Evolutionary conservation across 192 early-diverging fungal genomes (phyloP), one percentile per base, ranked within the genome.

Genomic region (Coemansia sp.): DNA sequence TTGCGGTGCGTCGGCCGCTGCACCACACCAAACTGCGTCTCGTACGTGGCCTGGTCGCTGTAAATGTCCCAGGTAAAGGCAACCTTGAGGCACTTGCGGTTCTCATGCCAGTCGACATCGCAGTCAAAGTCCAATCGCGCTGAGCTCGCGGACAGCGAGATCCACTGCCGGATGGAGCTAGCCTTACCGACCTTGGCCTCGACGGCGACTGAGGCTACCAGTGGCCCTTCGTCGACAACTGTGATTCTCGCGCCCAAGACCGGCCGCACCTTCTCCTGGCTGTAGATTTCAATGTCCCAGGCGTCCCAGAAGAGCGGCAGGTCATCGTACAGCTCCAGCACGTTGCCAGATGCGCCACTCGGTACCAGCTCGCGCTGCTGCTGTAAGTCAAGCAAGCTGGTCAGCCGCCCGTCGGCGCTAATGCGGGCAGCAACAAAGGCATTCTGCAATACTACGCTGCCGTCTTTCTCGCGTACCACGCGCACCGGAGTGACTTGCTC

Each of bases 1-100:
- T 98, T 99, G 86, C 88, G 95, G 55, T 98, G 97, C 20, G 98
- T 98, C 5, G 98, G 94, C 15, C 98, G 85, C 75, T 93, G 93
- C 15, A 98, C 82, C 20, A 89, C 90, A 10, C 97, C 97, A 85
- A 93, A 97, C 77, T 97, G 96, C 12, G 95, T 95, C 70, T 99
- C 97, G 74, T 97, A 99, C 0, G 96, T 99, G 38, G 93, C 94
- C 42, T 82, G 60, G 76, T 99, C 96, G 60, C 88, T 87, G 52
- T 72, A 57, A 38, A 99, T 91, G 73, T 97, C 91, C 85, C 95
- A 90, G 0, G 93, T 88, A 78, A 98, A 98, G 64, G 95, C 93
- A 3, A 94, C 93, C 90, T 98, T 98, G 68, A 98, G 82, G 57
- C 95, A 89, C 75, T 90, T 87, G 67, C 92, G 87, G 77, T 88